Evolutionary conservation across 805 yeast species (phyloP).

Genomic region (Kodamaea nitidulidarum): DNA sequence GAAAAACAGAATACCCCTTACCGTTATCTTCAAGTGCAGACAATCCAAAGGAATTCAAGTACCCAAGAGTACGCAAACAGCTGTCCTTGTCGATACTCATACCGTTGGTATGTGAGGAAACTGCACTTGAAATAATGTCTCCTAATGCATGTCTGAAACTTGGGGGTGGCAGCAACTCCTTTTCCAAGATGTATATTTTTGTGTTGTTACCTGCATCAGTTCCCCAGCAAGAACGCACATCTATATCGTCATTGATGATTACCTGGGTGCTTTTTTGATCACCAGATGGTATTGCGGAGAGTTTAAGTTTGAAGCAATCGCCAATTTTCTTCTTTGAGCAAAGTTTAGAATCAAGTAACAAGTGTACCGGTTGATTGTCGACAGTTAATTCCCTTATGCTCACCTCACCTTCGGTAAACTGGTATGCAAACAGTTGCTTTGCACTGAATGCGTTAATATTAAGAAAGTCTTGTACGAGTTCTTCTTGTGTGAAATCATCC

Average conservation of each 20-base stretch:
- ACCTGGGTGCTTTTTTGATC: slow-evolving; percentile 9
- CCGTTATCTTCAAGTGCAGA: slow-evolving; percentile 49
- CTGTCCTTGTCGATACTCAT: slow-evolving; percentile 32
- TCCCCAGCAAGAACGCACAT: slow-evolving; percentile 40
- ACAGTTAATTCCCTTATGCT: slow-evolving; percentile 18
- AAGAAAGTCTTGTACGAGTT: slow-evolving; percentile 9
- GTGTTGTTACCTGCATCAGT: slow-evolving; percentile 54
- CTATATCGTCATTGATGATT: slow-evolving; percentile 53
- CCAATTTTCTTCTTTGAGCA: slow-evolving; percentile 60
- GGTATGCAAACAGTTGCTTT: slow-evolving; percentile 50
- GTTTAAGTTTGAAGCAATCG: slow-evolving; percentile 45
- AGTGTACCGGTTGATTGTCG: slow-evolving; percentile 14
- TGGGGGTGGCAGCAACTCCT: slow-evolving; percentile 58
- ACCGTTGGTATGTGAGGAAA: slow-evolving; percentile 24
- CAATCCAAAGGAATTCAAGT: slow-evolving; percentile 50
- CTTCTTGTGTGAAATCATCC: slow-evolving; percentile 29
- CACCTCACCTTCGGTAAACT: slow-evolving; percentile 50
- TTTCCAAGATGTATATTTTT: slow-evolving; percentile 60
- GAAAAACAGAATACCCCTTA: slow-evolving; percentile 67
- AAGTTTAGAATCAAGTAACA: slow-evolving; percentile 47
- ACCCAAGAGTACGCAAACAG: slow-evolving; percentile 62
- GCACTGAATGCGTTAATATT: slow-evolving; percentile 20
- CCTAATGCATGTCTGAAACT: slow-evolving; percentile 63
- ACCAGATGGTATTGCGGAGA: slow-evolving; percentile 21
- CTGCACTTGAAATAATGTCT: slow-evolving; percentile 28